Base-by-base conservation (phyloP, 441 rosid species). In the Euphorbia celastroides region DNA sequence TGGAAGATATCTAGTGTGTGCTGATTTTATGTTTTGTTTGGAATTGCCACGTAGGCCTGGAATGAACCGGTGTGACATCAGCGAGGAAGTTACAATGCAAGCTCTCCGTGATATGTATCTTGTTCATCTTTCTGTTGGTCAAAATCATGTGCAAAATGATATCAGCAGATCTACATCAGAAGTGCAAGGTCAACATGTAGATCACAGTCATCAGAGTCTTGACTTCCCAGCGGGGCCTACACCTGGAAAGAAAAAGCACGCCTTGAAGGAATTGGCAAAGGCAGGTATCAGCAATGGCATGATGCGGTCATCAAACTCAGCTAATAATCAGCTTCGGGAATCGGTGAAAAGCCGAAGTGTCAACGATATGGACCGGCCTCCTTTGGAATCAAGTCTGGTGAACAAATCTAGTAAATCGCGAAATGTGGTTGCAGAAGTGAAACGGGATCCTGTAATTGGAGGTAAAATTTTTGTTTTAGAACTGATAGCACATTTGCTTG, bases 11-110 rank as follows among this genome's bases (percentile, higher is more conserved):
- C 14, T 25, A 25, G 38, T 70, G 57, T 58, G 34, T 22, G 20
- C 76, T 74, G 55, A 72, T 60, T 65, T 68, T 79, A n/a, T 57
- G 16, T 58, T 69, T 67, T 30, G 64, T 78, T 41, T 77, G 64
- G 61, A 62, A 62, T 68, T 73, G 30, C 56, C 67, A 62, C 82
- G 69, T 70, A 92, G 98, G 81, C 97, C 89, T 79, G 73, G 81
- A 77, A 86, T 83, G 96, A 86, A 90, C 72, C 78, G 73, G 26
- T 90, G 98, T 74, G 80, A 75, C 60, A 31, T 90, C 75, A 82
- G 85, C 38, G 82, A 81, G 81, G 91, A 88, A 27, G 88, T 80
- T 71, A 93, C 96, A 46, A 87, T 74, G 52, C 74, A 78, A 51
- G 85, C 93, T 72, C 52, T 84, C 12, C 41, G 30, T 66, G 81